phyloP scores from a whole-genome alignment of 352 stramenopile genomes.

The Phytophthora megakarya region DNA sequence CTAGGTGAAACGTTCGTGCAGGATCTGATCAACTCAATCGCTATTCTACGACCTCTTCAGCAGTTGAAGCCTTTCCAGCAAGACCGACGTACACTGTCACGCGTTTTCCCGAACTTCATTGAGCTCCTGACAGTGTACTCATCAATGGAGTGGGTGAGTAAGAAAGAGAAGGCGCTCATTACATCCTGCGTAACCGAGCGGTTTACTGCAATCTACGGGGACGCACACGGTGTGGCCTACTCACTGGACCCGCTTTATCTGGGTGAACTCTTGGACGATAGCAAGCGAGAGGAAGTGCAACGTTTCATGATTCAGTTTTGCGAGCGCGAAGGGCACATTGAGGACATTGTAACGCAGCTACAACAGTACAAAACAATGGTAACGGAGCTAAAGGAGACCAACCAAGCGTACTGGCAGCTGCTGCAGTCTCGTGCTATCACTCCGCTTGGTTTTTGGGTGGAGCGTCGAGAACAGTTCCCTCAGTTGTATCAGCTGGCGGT shows the following conservation, averaged over 20 bases:
- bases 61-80: constrained; percentile 54
- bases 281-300: constrained; percentile 50
- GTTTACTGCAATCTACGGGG: constrained; percentile 66
- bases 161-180: constrained; percentile 79
- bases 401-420: constrained; percentile 62
- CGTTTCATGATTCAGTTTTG: constrained; percentile 57
- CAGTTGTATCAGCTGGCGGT: constrained; percentile 63
- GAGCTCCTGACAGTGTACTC: constrained; percentile 53
- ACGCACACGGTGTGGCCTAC: constrained; percentile 65
- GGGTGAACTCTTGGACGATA: constrained; percentile 50
- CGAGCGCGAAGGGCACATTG: constrained; percentile 30
- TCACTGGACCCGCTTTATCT: constrained; percentile 64
- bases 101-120: constrained; percentile 56
- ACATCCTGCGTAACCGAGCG: constrained; percentile 66
- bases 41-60: constrained; percentile 60
- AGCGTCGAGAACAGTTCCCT: constrained; percentile 55
- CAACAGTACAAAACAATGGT: constrained; percentile 57
- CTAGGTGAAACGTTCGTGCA: constrained; percentile 64
- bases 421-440: constrained; percentile 52
- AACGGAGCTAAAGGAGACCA: constrained; percentile 53
- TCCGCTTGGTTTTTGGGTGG: constrained; percentile 64
- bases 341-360: constrained; percentile 56
- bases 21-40: constrained; percentile 61
- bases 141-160: constrained; percentile 65
- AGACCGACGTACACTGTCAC: constrained; percentile 49